phyloP scores from a whole-genome alignment of 805 yeast species.

The Saturnispora galanensis region DNA sequence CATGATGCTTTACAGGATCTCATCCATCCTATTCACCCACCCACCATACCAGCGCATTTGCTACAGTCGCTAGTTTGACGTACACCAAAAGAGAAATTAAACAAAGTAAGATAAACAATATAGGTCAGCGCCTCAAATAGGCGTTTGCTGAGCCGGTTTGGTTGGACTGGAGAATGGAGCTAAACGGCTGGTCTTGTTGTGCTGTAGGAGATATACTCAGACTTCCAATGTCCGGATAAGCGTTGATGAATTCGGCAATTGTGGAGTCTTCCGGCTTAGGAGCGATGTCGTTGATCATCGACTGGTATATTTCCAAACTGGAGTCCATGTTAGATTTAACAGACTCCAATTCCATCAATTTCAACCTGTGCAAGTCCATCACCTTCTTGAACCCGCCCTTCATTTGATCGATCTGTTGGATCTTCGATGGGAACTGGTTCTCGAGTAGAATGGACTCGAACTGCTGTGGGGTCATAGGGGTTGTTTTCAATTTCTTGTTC shows the following conservation, averaged over 20 bases:
- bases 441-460: constrained; percentile 33
- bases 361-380: constrained; percentile 67
- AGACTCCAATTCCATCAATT: constrained; percentile 67
- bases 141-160: constrained; percentile 10
- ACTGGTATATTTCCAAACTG: constrained; percentile 63
- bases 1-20: too few species aligned
- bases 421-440: constrained; percentile 59
- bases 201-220: constrained; percentile 4
- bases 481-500: constrained; percentile 26
- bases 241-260: constrained; percentile 8
- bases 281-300: constrained; percentile 29
- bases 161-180: constrained; percentile 8
- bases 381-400: constrained; percentile 66
- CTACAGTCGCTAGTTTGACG: too few species aligned
- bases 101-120: not conserved
- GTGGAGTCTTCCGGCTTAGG: constrained; percentile 12
- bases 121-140: constrained; percentile 3
- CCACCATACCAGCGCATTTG: too few species aligned
- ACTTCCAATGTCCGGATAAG: constrained; percentile 13
- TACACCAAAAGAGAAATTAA: not conserved
- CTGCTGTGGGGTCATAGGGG: constrained; percentile 27
- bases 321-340: constrained; percentile 60
- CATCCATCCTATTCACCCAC: too few species aligned
- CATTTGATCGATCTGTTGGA: constrained; percentile 61
- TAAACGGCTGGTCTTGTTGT: not conserved